A percentile compares a stretch with the other conserved stretches of the same genome.
These are phyloP conservation scores for Rhizoclosmatium hyalinum DNA, from an alignment of 371 early-diverging fungal species.

Conservation along the genomic window DNA sequence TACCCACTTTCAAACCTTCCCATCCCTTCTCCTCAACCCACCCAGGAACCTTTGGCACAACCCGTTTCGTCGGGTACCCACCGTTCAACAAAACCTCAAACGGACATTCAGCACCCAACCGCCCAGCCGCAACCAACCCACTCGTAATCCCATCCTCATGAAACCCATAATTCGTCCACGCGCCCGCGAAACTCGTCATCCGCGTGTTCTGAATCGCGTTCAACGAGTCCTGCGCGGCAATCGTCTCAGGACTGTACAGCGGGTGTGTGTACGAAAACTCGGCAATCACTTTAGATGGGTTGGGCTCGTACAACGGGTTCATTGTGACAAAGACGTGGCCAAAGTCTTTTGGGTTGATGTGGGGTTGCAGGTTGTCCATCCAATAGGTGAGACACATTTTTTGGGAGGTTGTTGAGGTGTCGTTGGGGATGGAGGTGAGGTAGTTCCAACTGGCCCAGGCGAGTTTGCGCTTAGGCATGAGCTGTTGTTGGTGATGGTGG, in stretches of 20 bases:
- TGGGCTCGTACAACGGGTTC: conserved; percentile 63
- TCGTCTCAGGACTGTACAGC: conserved; percentile 47
- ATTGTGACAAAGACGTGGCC: conserved; percentile 66
- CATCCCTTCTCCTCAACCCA: conserved; percentile 20
- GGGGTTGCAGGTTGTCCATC: conserved; percentile 69
- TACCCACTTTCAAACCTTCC: too few species aligned
- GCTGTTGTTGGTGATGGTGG: conserved; percentile 21
- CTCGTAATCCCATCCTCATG: conserved; percentile 69
- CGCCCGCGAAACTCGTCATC: conserved; percentile 56
- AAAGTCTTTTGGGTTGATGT: conserved; percentile 45
- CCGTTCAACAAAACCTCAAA: conserved; percentile 59
- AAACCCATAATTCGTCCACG: conserved; percentile 73
- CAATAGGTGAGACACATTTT: conserved; percentile 65
- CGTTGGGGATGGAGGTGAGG: conserved; percentile 44
- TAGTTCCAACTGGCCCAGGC: conserved; percentile 71
- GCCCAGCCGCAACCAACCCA: conserved; percentile 57
- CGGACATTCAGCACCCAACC: conserved; percentile 61
- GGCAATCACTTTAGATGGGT: conserved; percentile 43
- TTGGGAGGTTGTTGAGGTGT: conserved; percentile 18
- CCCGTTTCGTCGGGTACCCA: conserved; percentile 52
- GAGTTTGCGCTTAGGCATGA: conserved; percentile 61
- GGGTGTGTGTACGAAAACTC: conserved; percentile 63
- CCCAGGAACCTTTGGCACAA: conserved; percentile 35
- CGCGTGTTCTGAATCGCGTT: conserved; percentile 42
- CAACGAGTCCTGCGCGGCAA: conserved; percentile 52